Base-by-base conservation (phyloP, 208 protist species). In the Leishmania major region DNA sequence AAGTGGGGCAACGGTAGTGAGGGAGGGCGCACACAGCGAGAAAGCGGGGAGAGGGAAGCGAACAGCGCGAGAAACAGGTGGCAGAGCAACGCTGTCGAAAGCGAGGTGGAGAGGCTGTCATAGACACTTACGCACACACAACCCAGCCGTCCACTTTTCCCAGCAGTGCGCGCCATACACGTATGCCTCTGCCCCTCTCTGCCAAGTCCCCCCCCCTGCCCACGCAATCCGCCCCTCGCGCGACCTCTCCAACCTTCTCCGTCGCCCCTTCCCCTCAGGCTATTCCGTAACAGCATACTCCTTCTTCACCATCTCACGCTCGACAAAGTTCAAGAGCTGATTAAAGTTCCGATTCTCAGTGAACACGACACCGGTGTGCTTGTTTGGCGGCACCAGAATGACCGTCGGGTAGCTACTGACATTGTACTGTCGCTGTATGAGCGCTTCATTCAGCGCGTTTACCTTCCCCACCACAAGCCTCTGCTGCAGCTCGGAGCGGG, bases 331-430 rank as follows among this genome's bases (percentile, higher is more conserved):
- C 10, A 90, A 47, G 35, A 94, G 55, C 13, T 66, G 55, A 43
- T 91, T 82, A 10, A 85, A 53, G 69, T 74, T 76, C 31, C 87
- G 86, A 6, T 49, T 47, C 45, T 83, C 81, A 28, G 67, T 64
- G 75, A 90, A 92, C 67, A 89, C 82, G 25, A 79, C 53, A 25
- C 80, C 77, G 25, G n/a, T 74, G 51, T 85, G 75, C 31, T 64
- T 78, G 59, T 90, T 67, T 6, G 87, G 87, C 11, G 75, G 88
- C 51, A 94, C 81, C 53, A 94, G 47, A 31, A 88, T 60, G 1
- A 93, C 47, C 8, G 91, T 92, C 35, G 91, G 91, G 81, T 84
- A 93, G 45, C 89, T 88, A 25, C 73, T n/a, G 13, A 93, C 64
- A 4, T 77, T 71, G 78, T 89, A 84, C 51, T 74, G 60, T 60